Evolutionary conservation across 768 basidiomycete species (phyloP), one percentile per base, ranked within the genome.

Genomic region (Megacollybia marginata): DNA sequence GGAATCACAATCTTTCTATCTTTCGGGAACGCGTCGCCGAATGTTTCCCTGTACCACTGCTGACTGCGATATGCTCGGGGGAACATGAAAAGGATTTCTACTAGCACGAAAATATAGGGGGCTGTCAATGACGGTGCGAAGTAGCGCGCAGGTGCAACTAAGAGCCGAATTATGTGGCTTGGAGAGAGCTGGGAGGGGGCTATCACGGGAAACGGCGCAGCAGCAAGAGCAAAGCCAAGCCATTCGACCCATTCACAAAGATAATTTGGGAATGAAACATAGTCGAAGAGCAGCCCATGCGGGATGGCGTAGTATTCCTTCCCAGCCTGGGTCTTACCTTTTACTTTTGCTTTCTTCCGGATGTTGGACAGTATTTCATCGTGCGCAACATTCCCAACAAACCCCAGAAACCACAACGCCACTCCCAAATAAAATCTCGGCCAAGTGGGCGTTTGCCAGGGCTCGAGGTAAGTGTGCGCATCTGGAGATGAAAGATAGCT

Each of bases 181-280:
- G 32, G n/a, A 40, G 49, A 48, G 46, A 63, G 35, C 13, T 57
- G 51, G 2, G 58, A 31, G 20, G 55, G n/a, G n/a, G 58, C 50
- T 48, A 63, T 35, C 46, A 56, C 52, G n/a, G 58, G 47, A 15
- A 60, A 42, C 4, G 83, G 80, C 5, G 79, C 69, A 4, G 88
- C 78, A 6, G 89, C 88, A 35, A 96, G 62, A 1, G 90, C 86
- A 63, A 85, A 97, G 8, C 88, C 92, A 9, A 80, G 55, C 93
- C 94, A 98, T 66, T 98, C 95, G 49, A 86, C 51, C 95, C 95
- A 98, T 62, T 97, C 95, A 66, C 85, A 92, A 16, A 92, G 69
- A 68, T 97, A 98, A 64, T 96, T 92, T 9, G 95, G 95, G 68
- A 84, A 95, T 6, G 92, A 91, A 57, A 97, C 71, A 59, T 79